Base-by-base conservation (phyloP, 192 early-diverging fungal genomes). In the Coemansia sp. region DNA sequence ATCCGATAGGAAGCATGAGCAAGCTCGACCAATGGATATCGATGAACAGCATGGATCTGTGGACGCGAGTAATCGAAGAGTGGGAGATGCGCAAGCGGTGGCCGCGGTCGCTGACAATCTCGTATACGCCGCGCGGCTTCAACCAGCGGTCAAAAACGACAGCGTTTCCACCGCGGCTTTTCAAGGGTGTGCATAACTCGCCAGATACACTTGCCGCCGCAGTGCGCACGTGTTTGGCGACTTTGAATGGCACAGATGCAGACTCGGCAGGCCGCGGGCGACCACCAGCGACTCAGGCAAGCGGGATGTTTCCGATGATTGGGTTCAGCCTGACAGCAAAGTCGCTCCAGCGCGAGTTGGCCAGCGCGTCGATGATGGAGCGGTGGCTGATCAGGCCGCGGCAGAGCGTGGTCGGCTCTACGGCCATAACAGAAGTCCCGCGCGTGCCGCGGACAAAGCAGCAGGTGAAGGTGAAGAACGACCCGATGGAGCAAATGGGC, bases 31-130 rank as follows among this genome's bases (percentile, higher is more conserved):
- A 60, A 3, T 80, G 77, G 77, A 46, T 75, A 40, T 43, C 43
- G 54, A 80, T 80, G 64, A 74, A 74, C 40, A 61, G 57, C 8
- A 51, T 58, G 10, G 77, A 80, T 33, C 54, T 80, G 57, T 74
- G 77, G 72, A 70, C 67, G 55, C 77, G 77, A 25, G 72, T 74
- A 23, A 10, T 42, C 1, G 77, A 74, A 22, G 72, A 80, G 28
- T 80, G 77, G 77, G 77, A 74, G 3, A 38, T 32, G 54, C 67
- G 64, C 32, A 60, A 43, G 19, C 60, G 71, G 14, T 80, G 77
- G 77, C 77, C 77, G 5, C 64, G 58, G 21, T 63, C 64, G 21
- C 64, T 80, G 1, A 63, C 61, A 7, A 43, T 80, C 3, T 38
- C 56, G 11, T 73, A 67, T 33, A 65, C 70, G 12, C 58, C 53